Percentiles rank a stretch among this genome's conserved stretches.
Evolutionary conservation across 2,329 filamentous ascomycete species (phyloP).

Genomic region (Sclerotinia sclerotiorum): DNA sequence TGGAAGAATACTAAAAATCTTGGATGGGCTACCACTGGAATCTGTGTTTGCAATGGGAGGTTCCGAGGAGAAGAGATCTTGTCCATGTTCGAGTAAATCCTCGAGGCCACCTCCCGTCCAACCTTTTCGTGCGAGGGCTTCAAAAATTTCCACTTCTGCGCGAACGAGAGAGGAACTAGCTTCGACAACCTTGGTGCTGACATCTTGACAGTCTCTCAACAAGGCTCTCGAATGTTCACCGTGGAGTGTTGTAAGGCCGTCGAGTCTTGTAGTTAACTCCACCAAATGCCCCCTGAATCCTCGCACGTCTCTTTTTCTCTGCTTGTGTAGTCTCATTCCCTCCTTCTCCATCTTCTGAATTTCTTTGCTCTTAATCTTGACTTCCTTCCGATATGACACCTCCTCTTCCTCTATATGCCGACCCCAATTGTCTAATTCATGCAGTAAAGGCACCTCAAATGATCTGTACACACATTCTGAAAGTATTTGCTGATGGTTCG

Average conservation of each 20-base stretch:
- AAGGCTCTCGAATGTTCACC: constrained; percentile 59
- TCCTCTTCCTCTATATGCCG: constrained; percentile 64
- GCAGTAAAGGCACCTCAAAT: constrained; percentile 68
- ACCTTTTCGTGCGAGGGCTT: constrained; percentile 64
- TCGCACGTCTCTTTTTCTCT: constrained; percentile 60
- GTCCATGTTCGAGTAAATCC: constrained; percentile 62
- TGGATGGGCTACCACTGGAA: constrained; percentile 42
- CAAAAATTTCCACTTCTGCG: constrained; percentile 69
- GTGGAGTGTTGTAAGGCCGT: constrained; percentile 61
- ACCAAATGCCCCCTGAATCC: constrained; percentile 63
- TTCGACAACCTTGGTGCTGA: constrained; percentile 61
- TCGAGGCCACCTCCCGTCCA: constrained; percentile 67
- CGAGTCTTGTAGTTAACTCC: constrained; percentile 60
- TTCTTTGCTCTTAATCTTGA: constrained; percentile 56
- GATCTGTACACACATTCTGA: constrained; percentile 66
- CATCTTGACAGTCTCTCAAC: constrained; percentile 64
- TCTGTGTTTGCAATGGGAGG: constrained; percentile 41
- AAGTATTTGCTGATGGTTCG: constrained; percentile 70
- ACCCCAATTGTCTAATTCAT: constrained; percentile 66
- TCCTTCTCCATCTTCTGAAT: constrained; percentile 66
- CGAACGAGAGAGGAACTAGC: constrained; percentile 64
- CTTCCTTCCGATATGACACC: constrained; percentile 56
- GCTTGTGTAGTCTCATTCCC: constrained; percentile 58
- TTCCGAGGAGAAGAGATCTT: constrained; percentile 57
- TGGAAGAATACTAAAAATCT: constrained; percentile 64